phyloP scores from a whole-genome alignment of 495 filamentous ascomycete genomes.

The Neurospora cerealis region DNA sequence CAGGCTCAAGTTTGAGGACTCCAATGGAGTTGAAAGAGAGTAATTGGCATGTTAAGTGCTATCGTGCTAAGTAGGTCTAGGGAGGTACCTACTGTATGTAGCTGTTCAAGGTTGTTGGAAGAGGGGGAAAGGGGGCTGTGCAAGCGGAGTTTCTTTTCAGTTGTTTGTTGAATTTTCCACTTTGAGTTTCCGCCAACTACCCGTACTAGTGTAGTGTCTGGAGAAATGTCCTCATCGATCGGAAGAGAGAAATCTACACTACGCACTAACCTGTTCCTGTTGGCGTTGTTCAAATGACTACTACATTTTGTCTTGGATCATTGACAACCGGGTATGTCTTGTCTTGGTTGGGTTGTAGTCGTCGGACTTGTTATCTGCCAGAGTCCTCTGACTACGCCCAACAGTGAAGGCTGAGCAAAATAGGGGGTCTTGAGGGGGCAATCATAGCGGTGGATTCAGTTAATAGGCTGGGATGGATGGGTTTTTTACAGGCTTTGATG shows the following conservation, averaged over 20 bases:
- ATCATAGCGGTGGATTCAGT: neutral
- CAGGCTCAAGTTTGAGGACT: neutral
- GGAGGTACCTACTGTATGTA: neutral
- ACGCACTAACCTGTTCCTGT: neutral
- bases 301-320: neutral
- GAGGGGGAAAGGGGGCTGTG: neutral
- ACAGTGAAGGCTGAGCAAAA: neutral
- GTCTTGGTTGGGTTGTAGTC: neutral
- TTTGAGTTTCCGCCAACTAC: neutral
- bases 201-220: neutral
- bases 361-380: neutral
- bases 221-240: neutral
- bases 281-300: neutral
- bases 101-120: neutral
- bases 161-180: neutral
- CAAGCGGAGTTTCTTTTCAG: neutral
- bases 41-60: neutral
- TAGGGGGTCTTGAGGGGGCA: neutral
- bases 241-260: neutral
- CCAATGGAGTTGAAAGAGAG: neutral
- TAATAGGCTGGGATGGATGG: neutral
- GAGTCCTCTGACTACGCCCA: neutral
- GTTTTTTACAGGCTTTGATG: neutral
- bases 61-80: neutral
- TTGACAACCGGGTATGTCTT: neutral